Evolutionary conservation across 2,329 filamentous ascomycete species (phyloP), one percentile per base, ranked within the genome.

Genomic region (Cladosporium sp.): DNA sequence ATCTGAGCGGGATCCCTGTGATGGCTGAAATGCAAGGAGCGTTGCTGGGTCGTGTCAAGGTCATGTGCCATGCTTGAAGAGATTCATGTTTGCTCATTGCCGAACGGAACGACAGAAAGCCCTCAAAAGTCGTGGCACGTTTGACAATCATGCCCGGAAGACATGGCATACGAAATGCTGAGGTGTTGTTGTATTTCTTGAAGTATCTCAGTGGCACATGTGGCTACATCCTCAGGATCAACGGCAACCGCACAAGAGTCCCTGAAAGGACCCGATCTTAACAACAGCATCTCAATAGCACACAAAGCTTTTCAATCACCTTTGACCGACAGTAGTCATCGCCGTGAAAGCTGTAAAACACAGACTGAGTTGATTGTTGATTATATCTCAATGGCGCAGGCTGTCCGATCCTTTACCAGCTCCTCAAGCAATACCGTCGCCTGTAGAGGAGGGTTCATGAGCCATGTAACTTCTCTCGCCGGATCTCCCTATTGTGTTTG

Each of bases 101-200:
- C n/a, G n/a, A n/a, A n/a, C n/a, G n/a, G n/a, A 10, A 43, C 3
- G 16, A 10, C 18, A 43, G 18, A 6, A 18, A 43, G 18, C 10
- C 14, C 3, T 13, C 18, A n/a, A 3, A 43, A n/a, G 1, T n/a
- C 18, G 10, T n/a, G 7, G 14, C 16, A 18, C 18, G 6, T n/a
- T n/a, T 5, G 2, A 16, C 16, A n/a, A 5, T 43, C 18, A 16
- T 43, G 18, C 18, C 18, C 3, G 36, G n/a, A 7, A 5, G 2
- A 7, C 1, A 18, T 43, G 16, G 16, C 6, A n/a, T n/a, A 18
- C 6, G n/a, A 14, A 7, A 6, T n/a, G 16, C 5, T 7, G 36
- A n/a, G 36, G 8, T 39, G 3, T 1, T 2, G 1, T 5, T 2
- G 7, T 16, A 39, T 39, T 1, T 1, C 16, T 39, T 1, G 3